These are phyloP conservation scores for Aspergillus nanangensis DNA, from an alignment of 495 filamentous ascomycete species.

Conservation along the genomic window DNA sequence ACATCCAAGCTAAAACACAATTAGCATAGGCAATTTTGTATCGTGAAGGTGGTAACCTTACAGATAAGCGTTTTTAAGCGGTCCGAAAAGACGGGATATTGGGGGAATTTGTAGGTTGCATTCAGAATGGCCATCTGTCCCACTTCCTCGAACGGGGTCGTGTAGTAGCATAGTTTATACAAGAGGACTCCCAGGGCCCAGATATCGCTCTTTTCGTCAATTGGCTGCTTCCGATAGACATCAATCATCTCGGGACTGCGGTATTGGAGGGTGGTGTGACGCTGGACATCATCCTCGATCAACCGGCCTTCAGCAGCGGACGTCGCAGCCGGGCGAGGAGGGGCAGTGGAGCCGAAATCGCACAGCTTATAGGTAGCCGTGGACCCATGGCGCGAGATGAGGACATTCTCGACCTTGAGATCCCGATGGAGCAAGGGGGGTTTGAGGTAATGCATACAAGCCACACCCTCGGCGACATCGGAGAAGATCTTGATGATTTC, in stretches of 20 bases:
- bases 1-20: constrained; percentile 68
- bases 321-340: constrained; percentile 77
- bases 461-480: constrained; percentile 92
- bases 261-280: constrained; percentile 95
- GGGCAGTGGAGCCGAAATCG: constrained; percentile 92
- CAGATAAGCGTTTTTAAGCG: constrained; percentile 87
- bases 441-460: constrained; percentile 98
- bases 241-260: constrained; percentile 98
- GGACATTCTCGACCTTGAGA: constrained; percentile 96
- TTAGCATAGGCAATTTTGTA: constrained; percentile 4
- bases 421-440: constrained; percentile 91
- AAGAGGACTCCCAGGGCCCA: constrained; percentile 95
- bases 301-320: constrained; percentile 80
- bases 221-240: constrained; percentile 91
- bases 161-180: constrained; percentile 99
- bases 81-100: constrained; percentile 84
- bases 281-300: constrained; percentile 95
- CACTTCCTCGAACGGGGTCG: constrained; percentile 95
- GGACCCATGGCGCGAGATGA: constrained; percentile 66
- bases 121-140: constrained; percentile 98
- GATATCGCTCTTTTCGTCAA: constrained; percentile 98
- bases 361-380: constrained; percentile 83
- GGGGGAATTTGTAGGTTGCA: constrained; percentile 88
- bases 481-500: constrained; percentile 96
- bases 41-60: constrained; percentile 36